Evolutionary conservation across 805 yeast genomes (phyloP), one percentile per base, ranked within the genome.

Genomic region (Cyberlindnera mycetangii): DNA sequence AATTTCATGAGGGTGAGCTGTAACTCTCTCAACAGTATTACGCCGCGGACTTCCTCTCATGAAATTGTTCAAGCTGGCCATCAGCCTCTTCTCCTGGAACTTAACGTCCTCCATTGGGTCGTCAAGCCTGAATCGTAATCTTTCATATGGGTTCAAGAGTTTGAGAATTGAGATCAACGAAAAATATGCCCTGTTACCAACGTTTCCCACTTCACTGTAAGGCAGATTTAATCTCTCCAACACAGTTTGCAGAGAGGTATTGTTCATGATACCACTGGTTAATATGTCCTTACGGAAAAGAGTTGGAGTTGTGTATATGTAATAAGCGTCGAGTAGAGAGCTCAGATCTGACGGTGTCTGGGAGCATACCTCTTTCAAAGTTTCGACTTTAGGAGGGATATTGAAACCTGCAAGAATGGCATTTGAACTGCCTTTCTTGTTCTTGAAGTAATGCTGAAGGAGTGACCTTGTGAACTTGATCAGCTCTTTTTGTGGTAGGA

Each of bases 111-210:
- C 50, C 14, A 39, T 5, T 7, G 49, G 41, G 22, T 47, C 41
- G 28, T 55, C 57, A 6, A 53, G 32, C 16, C 47, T 42, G 34
- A 47, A 38, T n/a, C 38, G 41, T 11, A 45, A 32, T 25, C 59
- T 32, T 19, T 49, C 46, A 28, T 51, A 49, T 8, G 59, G 59
- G 34, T 53, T 45, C n/a, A 50, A 14, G 30, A 54, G 12, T 12
- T 50, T 47, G 12, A 54, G 20, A 6, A 49, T 32, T 12, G 49
- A 47, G 24, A 49, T 7, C 9, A 54, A 34, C 7, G 45, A 37
- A 24, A 38, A 49, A 30, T 53, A 53, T 9, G 59, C 49, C 14
- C 49, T 44, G 37, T 54, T 53, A 9, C 59, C 59, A 6, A 38
- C 43, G 30, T 54, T 54, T 14, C 31, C 10, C 5, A 48, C 18